phyloP scores from a whole-genome alignment of 768 basidiomycete genomes.

The Tephrocybe rancida region DNA sequence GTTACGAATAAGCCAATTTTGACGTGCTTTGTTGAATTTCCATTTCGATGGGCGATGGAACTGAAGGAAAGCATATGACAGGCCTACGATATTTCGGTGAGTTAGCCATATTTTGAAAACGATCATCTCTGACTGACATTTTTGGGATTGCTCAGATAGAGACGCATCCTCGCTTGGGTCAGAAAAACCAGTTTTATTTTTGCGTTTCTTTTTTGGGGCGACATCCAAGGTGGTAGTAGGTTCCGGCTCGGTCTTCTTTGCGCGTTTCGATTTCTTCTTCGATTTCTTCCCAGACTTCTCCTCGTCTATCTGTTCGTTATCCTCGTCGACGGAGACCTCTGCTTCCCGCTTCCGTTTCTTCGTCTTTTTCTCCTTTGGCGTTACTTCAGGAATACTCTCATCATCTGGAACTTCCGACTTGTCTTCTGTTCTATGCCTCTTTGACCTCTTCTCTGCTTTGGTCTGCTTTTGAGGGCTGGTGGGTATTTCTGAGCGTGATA shows the following conservation, averaged over 20 bases:
- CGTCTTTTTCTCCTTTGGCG: conserved; percentile 13
- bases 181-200: conserved; percentile 44
- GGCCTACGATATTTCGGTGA: conserved; percentile 28
- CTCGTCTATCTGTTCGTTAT: conserved; percentile 2
- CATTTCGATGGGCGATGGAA: conserved; percentile 50
- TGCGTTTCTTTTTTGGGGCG: conserved; percentile 33
- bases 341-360: conserved; percentile 24
- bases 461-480: not conserved
- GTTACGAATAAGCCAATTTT: conserved; percentile 76
- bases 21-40: conserved; percentile 77
- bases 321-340: conserved; percentile 8
- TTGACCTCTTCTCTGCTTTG: conserved; percentile 5
- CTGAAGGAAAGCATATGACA: conserved; percentile 58
- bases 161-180: conserved; percentile 43
- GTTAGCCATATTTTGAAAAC: not conserved
- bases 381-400: not conserved
- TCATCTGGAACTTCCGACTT: not conserved
- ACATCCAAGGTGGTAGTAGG: conserved; percentile 5
- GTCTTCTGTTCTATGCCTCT: conserved; percentile 1
- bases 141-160: conserved; percentile 38
- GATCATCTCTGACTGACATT: conserved; percentile 33
- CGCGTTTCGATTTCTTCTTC: conserved; percentile 17
- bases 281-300: conserved; percentile 17
- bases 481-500: not conserved
- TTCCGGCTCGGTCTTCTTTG: conserved; percentile 4